These are phyloP conservation scores for Cercospora sp. DNA, from an alignment of 2,329 filamentous ascomycete genomes.

Conservation along the genomic window DNA sequence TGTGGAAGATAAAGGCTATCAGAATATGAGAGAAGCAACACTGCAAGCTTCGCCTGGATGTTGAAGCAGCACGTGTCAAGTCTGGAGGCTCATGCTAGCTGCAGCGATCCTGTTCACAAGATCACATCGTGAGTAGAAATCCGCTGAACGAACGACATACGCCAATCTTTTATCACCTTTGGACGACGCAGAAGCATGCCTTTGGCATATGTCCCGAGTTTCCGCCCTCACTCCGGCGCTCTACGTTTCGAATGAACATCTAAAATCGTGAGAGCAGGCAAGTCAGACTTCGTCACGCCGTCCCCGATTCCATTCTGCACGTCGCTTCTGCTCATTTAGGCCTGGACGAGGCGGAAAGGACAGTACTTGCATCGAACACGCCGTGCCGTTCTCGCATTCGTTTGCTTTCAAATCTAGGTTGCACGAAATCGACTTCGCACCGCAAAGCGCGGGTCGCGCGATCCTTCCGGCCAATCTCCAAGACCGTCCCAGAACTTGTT, in stretches of 20 bases:
- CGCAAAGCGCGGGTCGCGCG: neutral
- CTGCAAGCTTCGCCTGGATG: neutral
- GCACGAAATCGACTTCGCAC: neutral
- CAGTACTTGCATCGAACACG: neutral
- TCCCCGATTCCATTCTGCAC: neutral
- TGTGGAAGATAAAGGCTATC: neutral
- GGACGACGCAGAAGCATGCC: too few relatives aligned
- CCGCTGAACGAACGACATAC: too few relatives aligned
- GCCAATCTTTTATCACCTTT: too few relatives aligned
- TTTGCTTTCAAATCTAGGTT: slow-evolving; percentile 5
- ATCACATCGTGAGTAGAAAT: neutral
- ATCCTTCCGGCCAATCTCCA: neutral
- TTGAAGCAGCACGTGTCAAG: too few relatives aligned
- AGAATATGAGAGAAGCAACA: neutral
- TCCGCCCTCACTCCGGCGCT: neutral
- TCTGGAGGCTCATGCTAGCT: neutral
- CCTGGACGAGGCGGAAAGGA: neutral
- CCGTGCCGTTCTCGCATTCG: neutral
- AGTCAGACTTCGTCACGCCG: neutral
- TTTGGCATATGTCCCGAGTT: neutral
- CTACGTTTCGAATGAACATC: neutral
- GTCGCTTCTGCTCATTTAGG: neutral
- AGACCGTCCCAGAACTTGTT: neutral
- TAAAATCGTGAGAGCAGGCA: neutral
- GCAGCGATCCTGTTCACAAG: neutral